Percentiles rank a stretch among this genome's conserved stretches.
These are phyloP conservation scores for Cordyceps cicadae DNA, from an alignment of 2,329 filamentous ascomycete genomes.

Conservation along the genomic window DNA sequence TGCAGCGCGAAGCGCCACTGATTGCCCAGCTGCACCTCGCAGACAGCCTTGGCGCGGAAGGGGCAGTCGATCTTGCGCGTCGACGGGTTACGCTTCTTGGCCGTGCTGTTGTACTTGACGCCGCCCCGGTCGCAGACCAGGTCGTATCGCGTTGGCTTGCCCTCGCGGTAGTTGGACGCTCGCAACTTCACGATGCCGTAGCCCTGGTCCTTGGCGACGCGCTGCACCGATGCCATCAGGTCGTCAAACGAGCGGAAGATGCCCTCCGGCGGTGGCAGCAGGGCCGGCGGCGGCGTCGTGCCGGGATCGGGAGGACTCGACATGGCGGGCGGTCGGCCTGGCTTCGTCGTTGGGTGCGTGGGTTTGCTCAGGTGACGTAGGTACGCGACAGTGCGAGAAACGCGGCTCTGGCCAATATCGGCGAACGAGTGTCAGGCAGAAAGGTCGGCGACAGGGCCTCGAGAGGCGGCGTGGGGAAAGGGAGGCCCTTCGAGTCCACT, in stretches of 20 bases:
- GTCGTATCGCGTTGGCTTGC: slow-evolving; percentile 54
- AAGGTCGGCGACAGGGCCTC: background rate
- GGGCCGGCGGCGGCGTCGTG: slow-evolving; percentile 34
- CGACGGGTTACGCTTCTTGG: slow-evolving; percentile 56
- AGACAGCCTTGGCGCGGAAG: slow-evolving; percentile 55
- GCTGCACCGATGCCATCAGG: slow-evolving; percentile 48
- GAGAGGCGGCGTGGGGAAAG: background rate
- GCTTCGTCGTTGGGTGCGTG: slow-evolving; percentile 14
- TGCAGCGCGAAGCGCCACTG: slow-evolving; percentile 58
- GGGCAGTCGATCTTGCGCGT: slow-evolving; percentile 58
- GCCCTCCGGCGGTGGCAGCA: slow-evolving; percentile 50
- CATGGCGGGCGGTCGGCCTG: background rate
- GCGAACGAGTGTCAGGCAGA: background rate
- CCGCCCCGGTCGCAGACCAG: slow-evolving; percentile 55
- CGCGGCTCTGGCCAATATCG: background rate
- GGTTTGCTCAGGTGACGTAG: slow-evolving; percentile 13
- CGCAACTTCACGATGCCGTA: slow-evolving; percentile 56
- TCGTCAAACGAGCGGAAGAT: slow-evolving; percentile 54
- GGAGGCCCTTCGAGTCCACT: background rate
- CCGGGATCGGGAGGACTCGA: slow-evolving; percentile 18
- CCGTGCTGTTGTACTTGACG: slow-evolving; percentile 57
- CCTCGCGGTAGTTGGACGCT: slow-evolving; percentile 55
- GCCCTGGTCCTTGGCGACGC: slow-evolving; percentile 52
- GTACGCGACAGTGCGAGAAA: slow-evolving; percentile 12
- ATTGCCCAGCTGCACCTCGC: slow-evolving; percentile 53